A percentile compares a stretch with the other conserved stretches of the same genome.
These are phyloP conservation scores for Saturnispora sanitii DNA, from an alignment of 805 yeast genomes.

Conservation along the genomic window DNA sequence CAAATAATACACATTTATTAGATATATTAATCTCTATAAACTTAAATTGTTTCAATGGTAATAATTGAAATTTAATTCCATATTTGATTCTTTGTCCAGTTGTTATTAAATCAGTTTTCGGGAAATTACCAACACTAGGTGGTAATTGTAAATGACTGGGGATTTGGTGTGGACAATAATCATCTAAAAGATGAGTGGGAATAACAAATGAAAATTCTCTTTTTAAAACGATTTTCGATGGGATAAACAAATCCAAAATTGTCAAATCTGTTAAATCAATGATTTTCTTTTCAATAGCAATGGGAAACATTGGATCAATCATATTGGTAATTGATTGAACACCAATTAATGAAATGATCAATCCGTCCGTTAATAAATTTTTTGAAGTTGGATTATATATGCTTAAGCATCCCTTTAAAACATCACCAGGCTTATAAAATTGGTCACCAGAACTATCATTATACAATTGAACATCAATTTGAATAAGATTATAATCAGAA, in stretches of 20 bases:
- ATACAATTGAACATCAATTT: no score
- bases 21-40: neutral
- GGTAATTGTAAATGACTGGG: slow-evolving; percentile 29
- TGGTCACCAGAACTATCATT: no score
- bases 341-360: neutral
- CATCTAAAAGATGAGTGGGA: slow-evolving; percentile 43
- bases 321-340: slow-evolving; percentile 3
- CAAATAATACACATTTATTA: neutral
- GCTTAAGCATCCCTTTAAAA: no score
- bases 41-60: neutral
- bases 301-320: neutral
- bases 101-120: neutral
- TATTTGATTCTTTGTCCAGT: slow-evolving; percentile 1
- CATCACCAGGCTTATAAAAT: no score
- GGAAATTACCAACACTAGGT: slow-evolving; percentile 29
- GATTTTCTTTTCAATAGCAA: neutral
- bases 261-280: neutral
- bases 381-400: no score
- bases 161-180: slow-evolving; percentile 36
- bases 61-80: neutral
- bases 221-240: neutral
- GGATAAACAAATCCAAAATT: neutral
- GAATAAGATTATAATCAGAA: no score
- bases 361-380: no score
- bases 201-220: slow-evolving; percentile 41